A percentile compares a stretch with the other conserved stretches of the same genome.
phyloP scores from a whole-genome alignment of 257 asterid genomes.

The Coffea eugenioides region DNA sequence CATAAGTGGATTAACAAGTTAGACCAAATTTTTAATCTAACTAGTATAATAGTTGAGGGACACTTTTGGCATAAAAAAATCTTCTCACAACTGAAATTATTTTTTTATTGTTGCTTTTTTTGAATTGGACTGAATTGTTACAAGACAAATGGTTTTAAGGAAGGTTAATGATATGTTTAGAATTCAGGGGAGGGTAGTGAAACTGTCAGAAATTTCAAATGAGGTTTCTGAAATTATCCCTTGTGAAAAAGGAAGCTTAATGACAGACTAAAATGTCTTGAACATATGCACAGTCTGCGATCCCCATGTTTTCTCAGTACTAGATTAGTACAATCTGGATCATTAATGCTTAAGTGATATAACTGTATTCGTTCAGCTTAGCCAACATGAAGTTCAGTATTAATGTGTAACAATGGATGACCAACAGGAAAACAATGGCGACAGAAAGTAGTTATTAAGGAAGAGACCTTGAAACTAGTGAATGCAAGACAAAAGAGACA shows the following conservation, averaged over 20 bases:
- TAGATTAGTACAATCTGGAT: background rate
- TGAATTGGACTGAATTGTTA: too few relatives aligned
- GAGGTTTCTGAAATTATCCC: too few relatives aligned
- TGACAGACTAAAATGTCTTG: background rate
- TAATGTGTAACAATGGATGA: background rate
- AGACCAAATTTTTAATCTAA: too few relatives aligned
- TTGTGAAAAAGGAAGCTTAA: background rate
- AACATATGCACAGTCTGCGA: background rate
- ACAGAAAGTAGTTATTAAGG: background rate
- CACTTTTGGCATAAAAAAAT: too few relatives aligned
- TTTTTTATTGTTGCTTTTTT: too few relatives aligned
- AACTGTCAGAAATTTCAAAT: too few relatives aligned
- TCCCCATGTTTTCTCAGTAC: background rate
- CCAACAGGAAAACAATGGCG: background rate
- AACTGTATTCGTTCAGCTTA: background rate
- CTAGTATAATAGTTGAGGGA: too few relatives aligned
- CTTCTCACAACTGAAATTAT: too few relatives aligned
- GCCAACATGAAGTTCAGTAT: background rate
- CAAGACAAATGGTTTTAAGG: too few relatives aligned
- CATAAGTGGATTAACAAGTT: too few relatives aligned
- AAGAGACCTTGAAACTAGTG: background rate
- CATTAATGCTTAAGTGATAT: background rate
- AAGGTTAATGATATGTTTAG: too few relatives aligned
- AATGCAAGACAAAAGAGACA: background rate
- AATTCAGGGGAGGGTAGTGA: too few relatives aligned